Percentiles rank a stretch among this genome's conserved stretches.
These are phyloP conservation scores for Crocinoboletus sp. DNA, from an alignment of 1,284 basidiomycete genomes.

Conservation along the genomic window DNA sequence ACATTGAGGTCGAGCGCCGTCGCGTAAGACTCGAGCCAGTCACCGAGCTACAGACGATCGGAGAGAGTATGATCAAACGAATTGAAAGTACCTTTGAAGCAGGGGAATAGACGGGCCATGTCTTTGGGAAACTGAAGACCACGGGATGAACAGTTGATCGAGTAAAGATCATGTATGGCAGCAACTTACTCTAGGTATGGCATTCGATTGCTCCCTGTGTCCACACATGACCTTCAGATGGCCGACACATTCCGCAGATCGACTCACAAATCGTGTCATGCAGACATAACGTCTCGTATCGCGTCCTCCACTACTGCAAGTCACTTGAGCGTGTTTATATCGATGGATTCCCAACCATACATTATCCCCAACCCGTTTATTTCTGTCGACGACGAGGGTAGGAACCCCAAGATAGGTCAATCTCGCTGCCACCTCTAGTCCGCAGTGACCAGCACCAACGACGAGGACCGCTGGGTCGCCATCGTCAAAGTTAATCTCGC, in stretches of 20 bases:
- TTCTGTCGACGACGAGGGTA: slow-evolving; percentile 35
- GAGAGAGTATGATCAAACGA: not conserved
- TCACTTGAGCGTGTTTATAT: not conserved
- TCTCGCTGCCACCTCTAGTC: slow-evolving; percentile 35
- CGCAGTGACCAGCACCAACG: slow-evolving; percentile 37
- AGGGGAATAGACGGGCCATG: slow-evolving; percentile 37
- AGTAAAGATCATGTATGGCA: not conserved
- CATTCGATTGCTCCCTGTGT: slow-evolving; percentile 21
- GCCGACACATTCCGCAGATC: not conserved
- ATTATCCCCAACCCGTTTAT: slow-evolving; percentile 35
- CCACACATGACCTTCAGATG: not conserved
- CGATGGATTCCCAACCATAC: slow-evolving; percentile 18
- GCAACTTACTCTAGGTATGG: slow-evolving; percentile 25
- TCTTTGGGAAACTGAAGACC: slow-evolving; percentile 30
- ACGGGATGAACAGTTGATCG: not conserved
- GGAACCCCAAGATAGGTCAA: slow-evolving; percentile 34
- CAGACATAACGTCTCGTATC: slow-evolving; percentile 26
- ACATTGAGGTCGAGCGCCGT: slow-evolving; percentile 50
- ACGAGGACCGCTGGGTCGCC: slow-evolving; percentile 28
- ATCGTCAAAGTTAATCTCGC: slow-evolving; percentile 15
- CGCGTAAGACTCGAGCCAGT: slow-evolving; percentile 57
- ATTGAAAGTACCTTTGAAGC: slow-evolving; percentile 27
- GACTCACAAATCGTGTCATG: slow-evolving; percentile 27
- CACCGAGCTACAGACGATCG: slow-evolving; percentile 38
- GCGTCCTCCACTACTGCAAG: slow-evolving; percentile 24